These are phyloP conservation scores for Strigomonas culicis DNA, from an alignment of 208 protist genomes.

Conservation along the genomic window DNA sequence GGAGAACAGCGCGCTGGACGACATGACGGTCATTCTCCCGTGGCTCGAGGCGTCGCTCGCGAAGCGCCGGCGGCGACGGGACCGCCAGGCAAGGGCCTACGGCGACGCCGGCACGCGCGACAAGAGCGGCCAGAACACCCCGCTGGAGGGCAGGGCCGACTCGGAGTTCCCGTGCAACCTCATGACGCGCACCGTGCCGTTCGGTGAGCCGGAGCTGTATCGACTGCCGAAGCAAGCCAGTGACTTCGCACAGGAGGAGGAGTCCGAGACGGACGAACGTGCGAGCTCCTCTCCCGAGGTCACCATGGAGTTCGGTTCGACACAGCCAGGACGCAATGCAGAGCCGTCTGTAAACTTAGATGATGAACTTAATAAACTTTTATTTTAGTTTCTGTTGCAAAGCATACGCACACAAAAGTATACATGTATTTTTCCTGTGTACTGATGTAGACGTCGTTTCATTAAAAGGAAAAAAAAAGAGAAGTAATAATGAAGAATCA, in stretches of 20 bases:
- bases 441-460: neutral
- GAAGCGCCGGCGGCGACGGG: neutral
- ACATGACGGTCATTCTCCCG: neutral
- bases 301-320: neutral
- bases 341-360: slow-evolving; percentile 24
- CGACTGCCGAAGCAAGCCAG: too few relatives aligned
- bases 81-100: too few relatives aligned
- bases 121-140: neutral
- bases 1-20: neutral
- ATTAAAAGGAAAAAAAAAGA: too few relatives aligned
- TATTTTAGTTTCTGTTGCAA: slow-evolving; percentile 8
- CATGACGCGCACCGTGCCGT: too few relatives aligned
- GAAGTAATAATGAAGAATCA: too few relatives aligned
- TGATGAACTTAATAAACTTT: slow-evolving; percentile 18
- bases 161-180: too few relatives aligned
- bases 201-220: too few relatives aligned
- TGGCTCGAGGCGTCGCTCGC: slow-evolving; percentile 1
- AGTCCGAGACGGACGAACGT: too few relatives aligned
- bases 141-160: neutral
- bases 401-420: neutral
- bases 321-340: neutral
- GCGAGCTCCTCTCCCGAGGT: neutral
- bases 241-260: too few relatives aligned
- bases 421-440: neutral
- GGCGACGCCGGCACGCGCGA: too few relatives aligned